phyloP scores from a whole-genome alignment of 2,329 filamentous ascomycete species.

The Chaetomiaceae sp. region DNA sequence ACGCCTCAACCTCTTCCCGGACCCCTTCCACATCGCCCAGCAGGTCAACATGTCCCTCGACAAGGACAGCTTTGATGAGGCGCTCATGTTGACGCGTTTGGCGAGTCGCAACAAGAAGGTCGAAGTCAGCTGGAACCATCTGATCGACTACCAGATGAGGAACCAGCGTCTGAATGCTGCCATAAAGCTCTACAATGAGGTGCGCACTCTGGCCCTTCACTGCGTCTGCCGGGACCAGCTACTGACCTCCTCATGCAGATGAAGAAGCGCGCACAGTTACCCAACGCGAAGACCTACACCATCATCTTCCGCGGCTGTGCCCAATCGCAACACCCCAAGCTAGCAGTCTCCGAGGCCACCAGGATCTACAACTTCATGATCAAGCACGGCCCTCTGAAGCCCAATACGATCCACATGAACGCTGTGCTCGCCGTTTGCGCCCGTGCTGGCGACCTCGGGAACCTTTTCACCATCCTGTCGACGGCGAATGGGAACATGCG shows the following conservation, averaged over 20 bases:
- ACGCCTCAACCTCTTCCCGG: conserved; percentile 59
- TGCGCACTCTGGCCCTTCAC: conserved; percentile 35
- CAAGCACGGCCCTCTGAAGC: conserved; percentile 57
- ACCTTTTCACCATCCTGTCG: conserved; percentile 71
- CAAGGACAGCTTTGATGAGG: conserved; percentile 59
- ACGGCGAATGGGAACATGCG: conserved; percentile 61
- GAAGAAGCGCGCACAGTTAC: conserved; percentile 84
- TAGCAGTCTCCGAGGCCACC: conserved; percentile 64
- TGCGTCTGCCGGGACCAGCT: background rate
- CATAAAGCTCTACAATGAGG: conserved; percentile 84
- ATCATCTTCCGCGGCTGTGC: conserved; percentile 74
- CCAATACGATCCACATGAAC: conserved; percentile 80
- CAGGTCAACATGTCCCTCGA: conserved; percentile 59
- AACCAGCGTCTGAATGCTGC: conserved; percentile 57
- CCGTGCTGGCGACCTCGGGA: conserved; percentile 68
- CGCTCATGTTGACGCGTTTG: conserved; percentile 60
- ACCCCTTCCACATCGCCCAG: conserved; percentile 68
- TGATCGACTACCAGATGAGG: conserved; percentile 67
- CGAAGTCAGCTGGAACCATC: conserved; percentile 80
- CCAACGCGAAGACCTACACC: conserved; percentile 79
- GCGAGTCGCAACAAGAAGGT: conserved; percentile 63
- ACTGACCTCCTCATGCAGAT: conserved; percentile 52
- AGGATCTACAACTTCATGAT: conserved; percentile 73
- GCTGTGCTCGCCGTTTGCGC: conserved; percentile 80
- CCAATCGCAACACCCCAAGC: conserved; percentile 50